Base-by-base conservation (phyloP, 2,329 filamentous ascomycete species). In the Calonectria hawksworthii region DNA sequence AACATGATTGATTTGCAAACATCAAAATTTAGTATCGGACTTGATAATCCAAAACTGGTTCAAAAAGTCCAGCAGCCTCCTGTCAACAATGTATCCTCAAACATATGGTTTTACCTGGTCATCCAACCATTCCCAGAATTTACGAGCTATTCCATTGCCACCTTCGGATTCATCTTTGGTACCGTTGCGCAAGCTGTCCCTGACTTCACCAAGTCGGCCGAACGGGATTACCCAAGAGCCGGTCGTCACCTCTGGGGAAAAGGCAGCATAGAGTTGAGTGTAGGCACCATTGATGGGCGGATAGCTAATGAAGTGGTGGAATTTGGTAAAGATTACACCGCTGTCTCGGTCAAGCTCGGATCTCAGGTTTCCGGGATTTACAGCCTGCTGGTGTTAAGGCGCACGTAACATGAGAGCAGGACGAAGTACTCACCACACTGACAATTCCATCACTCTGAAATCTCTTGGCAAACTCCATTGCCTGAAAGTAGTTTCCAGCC, bases 301-400 rank as follows among this genome's bases (percentile, higher is more conserved):
- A 21, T 52, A 36, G 0, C 30, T 26, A 2, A 67, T 26, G n/a
- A 54, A 18, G 5, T 38, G n/a, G 10, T 41, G 30, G 10, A 67
- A 28, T 13, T 52, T 5, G 16, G 26, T 23, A 36, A 38, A 23
- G 21, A 38, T 21, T 2, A 59, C 2, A 1, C 50, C 50, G 5
- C 50, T 23, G 5, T 21, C 26, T 23, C 64, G 44, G n/a, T 16
- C 21, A 10, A 67, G 30, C 10, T 67, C 47, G 14, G 64, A 67
- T 9, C 76, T 44, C 0, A 78, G 18, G 14, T 78, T 78, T 28
- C 76, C 76, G 2, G 76, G 76, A 18, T 78, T 78, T 1, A 68
- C 32, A 0, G 61, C 69, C 52, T n/a, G 28, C 10, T 6, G 5
- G 30, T 16, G 28, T 21, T 14, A 32, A 18, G 9, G 18, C 16